These are phyloP conservation scores for Amaranthus tricolor DNA, from an alignment of 179 eudicot genomes.

Conservation along the genomic window DNA sequence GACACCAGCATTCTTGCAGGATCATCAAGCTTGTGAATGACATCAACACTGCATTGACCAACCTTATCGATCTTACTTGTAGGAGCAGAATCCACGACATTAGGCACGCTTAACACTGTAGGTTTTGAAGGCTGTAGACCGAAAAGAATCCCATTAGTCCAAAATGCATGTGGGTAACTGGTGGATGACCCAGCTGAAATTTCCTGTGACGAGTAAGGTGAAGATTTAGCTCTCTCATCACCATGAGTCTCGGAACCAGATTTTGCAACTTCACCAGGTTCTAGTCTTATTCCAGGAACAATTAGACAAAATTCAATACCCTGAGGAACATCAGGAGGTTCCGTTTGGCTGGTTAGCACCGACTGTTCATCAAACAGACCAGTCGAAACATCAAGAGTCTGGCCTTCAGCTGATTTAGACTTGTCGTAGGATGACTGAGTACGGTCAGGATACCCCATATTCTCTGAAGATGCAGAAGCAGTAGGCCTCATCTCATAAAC, in stretches of 20 bases:
- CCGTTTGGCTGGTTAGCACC: conserved; percentile 24
- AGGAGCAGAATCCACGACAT: conserved; percentile 28
- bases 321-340: conserved; percentile 18
- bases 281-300: conserved; percentile 16
- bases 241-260: conserved; percentile 26
- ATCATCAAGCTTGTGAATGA: conserved; percentile 18
- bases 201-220: conserved; percentile 18
- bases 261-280: conserved; percentile 31
- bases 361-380: conserved; percentile 28
- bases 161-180: conserved; percentile 42
- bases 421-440: conserved; percentile 10
- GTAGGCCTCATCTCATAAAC: not conserved
- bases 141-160: conserved; percentile 84
- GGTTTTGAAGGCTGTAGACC: conserved; percentile 94
- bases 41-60: conserved; percentile 26
- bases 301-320: conserved; percentile 22
- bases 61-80: conserved; percentile 16
- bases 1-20: conserved; percentile 22
- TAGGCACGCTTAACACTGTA: conserved; percentile 46
- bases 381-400: conserved; percentile 13
- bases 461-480: conserved; percentile 13
- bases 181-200: conserved; percentile 35
- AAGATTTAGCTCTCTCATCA: not conserved
- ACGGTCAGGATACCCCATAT: conserved; percentile 17
- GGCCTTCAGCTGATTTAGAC: conserved; percentile 11